Evolutionary conservation across 1,284 basidiomycete genomes (phyloP).

Genomic region (Salmacisia buchloeana): DNA sequence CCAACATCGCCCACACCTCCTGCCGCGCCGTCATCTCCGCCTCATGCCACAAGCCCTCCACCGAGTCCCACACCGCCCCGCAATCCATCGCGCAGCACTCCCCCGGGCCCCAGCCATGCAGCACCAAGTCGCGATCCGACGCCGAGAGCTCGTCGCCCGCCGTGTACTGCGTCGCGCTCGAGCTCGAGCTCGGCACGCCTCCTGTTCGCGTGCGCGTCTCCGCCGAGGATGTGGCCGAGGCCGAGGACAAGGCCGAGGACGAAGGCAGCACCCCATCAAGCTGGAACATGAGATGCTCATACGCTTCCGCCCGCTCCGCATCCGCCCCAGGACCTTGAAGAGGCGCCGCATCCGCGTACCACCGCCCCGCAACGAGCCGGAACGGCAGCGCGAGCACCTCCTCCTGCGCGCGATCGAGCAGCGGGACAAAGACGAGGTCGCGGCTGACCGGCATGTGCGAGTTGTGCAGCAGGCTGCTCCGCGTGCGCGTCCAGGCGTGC

Average conservation of each 20-base stretch:
- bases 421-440: background rate
- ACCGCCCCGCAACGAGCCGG: background rate
- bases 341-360: background rate
- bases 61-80: too few species aligned
- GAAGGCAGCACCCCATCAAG: too few species aligned
- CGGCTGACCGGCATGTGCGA: background rate
- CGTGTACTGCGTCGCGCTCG: too few species aligned
- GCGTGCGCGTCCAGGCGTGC: background rate
- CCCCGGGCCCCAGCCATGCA: too few species aligned
- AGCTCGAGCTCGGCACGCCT: background rate
- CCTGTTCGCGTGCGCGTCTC: too few species aligned
- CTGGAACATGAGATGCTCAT: background rate
- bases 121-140: too few species aligned
- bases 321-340: background rate
- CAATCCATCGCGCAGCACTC: too few species aligned
- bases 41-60: too few species aligned
- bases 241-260: too few species aligned
- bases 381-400: background rate
- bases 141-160: too few species aligned
- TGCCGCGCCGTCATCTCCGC: too few species aligned
- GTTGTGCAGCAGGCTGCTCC: background rate
- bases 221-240: background rate
- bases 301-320: background rate
- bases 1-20: too few species aligned
- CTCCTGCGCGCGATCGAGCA: background rate